Evolutionary conservation across 1,139 yeast genomes (phyloP), one percentile per base, ranked within the genome.

Genomic region (Blastobotrys aristatus): DNA sequence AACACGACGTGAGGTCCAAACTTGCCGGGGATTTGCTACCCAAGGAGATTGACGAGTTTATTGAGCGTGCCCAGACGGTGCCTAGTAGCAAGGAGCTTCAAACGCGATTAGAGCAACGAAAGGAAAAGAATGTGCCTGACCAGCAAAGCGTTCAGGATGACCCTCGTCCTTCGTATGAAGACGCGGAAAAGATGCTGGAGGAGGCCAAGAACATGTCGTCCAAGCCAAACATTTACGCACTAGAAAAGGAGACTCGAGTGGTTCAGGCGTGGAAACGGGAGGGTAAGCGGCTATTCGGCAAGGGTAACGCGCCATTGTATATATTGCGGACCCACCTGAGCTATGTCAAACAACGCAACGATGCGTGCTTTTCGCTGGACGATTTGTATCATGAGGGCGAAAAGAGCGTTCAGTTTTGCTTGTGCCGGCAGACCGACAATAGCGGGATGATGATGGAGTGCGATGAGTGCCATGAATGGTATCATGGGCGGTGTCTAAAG

Each of bases 391-490:
- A 7, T 46, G 44, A 38, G 10, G 35, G 20, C 14, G 40, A 43
- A 40, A 47, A 34, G 24, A 11, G 29, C 20, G 52, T 43, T 17
- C 56, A 59, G 18, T 86, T 82, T 60, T 87, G 96, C 62, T 66
- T 82, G 44, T 87, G 96, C 64, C 75, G 95, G 38, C 77, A 74
- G 49, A 68, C 70, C 20, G 95, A 33, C 16, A 24, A 85, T 58
- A 74, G 73, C 49, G 92, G 89, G 1, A 60, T 67, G 39, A 85
- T 87, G 95, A 77, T 85, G 43, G 87, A 82, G 56, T 88, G 96
- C 66, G 94, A 84, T 53, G 64, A 64, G 26, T 87, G 96, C 63
- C 75, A 77, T 45, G 95, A 86, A 60, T 84, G 94, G 94, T 87
- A 79, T 61, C 95, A 87, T 61, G 76, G 77, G 44, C 71, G 69